Base-by-base conservation (phyloP, 202 grass and related monocot species). In the Alloteropsis angusta region DNA sequence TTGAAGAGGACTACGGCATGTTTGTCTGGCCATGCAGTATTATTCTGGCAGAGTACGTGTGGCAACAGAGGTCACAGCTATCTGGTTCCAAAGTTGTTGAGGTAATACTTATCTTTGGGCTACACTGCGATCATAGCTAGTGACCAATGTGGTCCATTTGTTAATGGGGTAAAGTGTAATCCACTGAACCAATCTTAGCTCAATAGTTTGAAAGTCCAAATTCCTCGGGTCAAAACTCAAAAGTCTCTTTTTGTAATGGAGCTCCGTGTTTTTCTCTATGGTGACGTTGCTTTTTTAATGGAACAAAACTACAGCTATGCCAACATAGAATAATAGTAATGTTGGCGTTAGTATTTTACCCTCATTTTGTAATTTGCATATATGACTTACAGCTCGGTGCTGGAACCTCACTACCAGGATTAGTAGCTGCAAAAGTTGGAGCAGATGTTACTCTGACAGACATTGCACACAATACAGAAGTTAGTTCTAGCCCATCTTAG, bases 11-110 rank as follows among this genome's bases (percentile, higher is more conserved):
- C 42, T 97, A 97, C 17, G 91, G 89, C 34, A 92, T 97, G 94
- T 97, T 97, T 75, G 94, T 97, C 59, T 97, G 91, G 94, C 89
- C 84, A 25, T 92, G 91, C 84, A 90, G 91, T 54, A 71, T 86
- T 80, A 88, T 97, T 63, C 91, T 97, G 28, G 83, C 89, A 1
- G 94, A 97, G 71, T 94, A 90, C 36, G 82, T 97, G 46, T 97
- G 94, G 89, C 94, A 92, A 68, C 89, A 97, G 48, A 86, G 70
- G 18, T 52, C 82, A 19, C 87, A 89, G 1, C 94, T 94, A 79
- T 81, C 80, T 60, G 32, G 59, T 61, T 72, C 41, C 15, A 83
- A 43, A 15, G 91, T 97, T 48, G 82, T 97, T 41, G 89, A 97
- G 91, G 91, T 93, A 78, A 10, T 52, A 45, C 30, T 71, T 25